A percentile compares a stretch with the other conserved stretches of the same genome.
phyloP scores from a whole-genome alignment of 805 yeast genomes.

The Ogataea trehaloabstinens region DNA sequence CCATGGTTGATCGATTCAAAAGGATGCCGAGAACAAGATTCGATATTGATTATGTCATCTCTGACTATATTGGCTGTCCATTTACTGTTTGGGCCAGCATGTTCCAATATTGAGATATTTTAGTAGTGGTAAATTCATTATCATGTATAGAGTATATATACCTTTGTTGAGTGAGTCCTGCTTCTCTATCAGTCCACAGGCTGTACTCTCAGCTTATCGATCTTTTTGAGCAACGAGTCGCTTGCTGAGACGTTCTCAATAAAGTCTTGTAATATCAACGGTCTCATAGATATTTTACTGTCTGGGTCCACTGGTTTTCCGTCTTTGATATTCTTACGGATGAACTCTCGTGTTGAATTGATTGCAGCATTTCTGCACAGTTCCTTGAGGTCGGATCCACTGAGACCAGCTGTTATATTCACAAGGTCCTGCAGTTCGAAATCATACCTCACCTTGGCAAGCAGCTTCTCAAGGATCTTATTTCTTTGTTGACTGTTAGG shows the following conservation, averaged over 20 bases:
- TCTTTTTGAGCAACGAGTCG: constrained; percentile 23
- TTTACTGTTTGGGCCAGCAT: too few relatives aligned
- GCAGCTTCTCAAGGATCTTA: constrained; percentile 66
- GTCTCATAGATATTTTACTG: constrained; percentile 49
- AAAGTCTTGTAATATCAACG: constrained; percentile 65
- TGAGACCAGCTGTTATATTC: constrained; percentile 63
- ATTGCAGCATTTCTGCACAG: constrained; percentile 92
- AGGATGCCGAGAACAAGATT: constrained; percentile 41
- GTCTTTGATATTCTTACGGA: constrained; percentile 51
- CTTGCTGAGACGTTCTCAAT: constrained; percentile 36
- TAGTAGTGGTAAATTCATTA: too few relatives aligned
- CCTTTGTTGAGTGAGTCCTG: too few relatives aligned
- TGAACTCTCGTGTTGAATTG: constrained; percentile 83
- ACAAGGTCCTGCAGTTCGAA: constrained; percentile 66
- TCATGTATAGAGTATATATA: too few relatives aligned
- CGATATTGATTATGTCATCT: too few relatives aligned
- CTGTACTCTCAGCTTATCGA: constrained; percentile 16
- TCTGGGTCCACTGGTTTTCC: constrained; percentile 34
- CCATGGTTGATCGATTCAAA: constrained; percentile 47
- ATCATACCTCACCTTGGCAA: constrained; percentile 65
- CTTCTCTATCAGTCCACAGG: too few relatives aligned
- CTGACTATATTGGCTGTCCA: too few relatives aligned
- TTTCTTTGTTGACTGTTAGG: constrained; percentile 69
- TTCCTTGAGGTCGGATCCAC: constrained; percentile 92
- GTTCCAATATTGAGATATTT: too few relatives aligned